These are phyloP conservation scores for Globisporangium carolinianum DNA, from an alignment of 352 stramenopile species.

Conservation along the genomic window DNA sequence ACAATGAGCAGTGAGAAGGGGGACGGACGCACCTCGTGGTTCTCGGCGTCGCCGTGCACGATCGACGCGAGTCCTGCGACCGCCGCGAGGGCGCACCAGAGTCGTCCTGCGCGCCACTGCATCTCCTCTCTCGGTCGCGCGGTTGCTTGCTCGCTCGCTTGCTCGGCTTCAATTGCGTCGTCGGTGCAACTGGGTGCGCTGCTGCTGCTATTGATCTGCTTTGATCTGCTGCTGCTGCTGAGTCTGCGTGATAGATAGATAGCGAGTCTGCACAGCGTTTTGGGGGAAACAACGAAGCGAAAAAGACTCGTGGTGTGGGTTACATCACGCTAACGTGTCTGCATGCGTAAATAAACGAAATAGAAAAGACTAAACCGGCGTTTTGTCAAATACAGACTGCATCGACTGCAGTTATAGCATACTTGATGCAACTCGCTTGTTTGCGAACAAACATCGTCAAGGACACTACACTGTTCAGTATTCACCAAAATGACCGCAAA, in stretches of 20 bases:
- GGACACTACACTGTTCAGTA: background rate
- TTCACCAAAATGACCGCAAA: background rate
- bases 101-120: background rate
- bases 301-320: too few relatives aligned
- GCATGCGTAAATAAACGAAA: too few relatives aligned
- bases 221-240: too few relatives aligned
- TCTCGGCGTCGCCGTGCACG: slow-evolving; percentile 37
- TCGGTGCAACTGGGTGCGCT: too few relatives aligned
- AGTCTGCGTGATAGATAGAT: too few relatives aligned
- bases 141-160: background rate
- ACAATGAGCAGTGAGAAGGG: background rate
- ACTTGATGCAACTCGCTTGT: background rate
- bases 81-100: slow-evolving; percentile 15
- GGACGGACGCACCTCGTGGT: slow-evolving; percentile 32
- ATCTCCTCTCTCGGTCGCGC: background rate
- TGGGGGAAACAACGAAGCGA: too few relatives aligned
- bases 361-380: too few relatives aligned
- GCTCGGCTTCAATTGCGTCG: background rate
- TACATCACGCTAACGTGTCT: too few relatives aligned
- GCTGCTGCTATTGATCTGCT: too few relatives aligned
- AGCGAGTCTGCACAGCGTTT: too few relatives aligned
- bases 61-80: slow-evolving; percentile 9
- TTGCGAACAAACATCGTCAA: too few relatives aligned
- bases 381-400: too few relatives aligned
- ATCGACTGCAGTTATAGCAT: background rate